Conservation (phyloP, 495 filamentous ascomycete genomes). For the Cairneyella variabilis region DNA sequence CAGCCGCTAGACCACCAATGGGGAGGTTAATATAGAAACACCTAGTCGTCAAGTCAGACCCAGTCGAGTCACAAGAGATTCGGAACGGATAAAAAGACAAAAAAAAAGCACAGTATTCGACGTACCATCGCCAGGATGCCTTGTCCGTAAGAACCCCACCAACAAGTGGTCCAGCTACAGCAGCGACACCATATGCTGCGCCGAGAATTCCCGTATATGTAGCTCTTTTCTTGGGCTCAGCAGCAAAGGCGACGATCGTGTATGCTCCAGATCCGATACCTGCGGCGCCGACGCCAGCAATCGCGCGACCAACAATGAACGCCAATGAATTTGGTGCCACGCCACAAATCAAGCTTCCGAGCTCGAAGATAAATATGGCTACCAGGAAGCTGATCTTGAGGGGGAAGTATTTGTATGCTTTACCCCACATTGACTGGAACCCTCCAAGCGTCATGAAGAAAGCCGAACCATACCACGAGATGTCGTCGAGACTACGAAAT, state of each 20-base stretch:
- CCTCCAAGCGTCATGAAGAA: slow-evolving; percentile 44
- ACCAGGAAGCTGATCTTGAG: slow-evolving; percentile 44
- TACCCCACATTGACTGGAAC: slow-evolving; percentile 41
- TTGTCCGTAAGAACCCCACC: slow-evolving; percentile 64
- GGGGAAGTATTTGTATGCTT: slow-evolving; percentile 27
- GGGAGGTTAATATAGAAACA: slow-evolving; percentile 42
- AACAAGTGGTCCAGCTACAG: slow-evolving; percentile 48
- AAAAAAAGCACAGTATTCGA: no score
- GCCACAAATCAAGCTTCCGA: slow-evolving; percentile 54
- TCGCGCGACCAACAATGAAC: slow-evolving; percentile 51
- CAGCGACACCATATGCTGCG: slow-evolving; percentile 40
- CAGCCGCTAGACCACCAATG: slow-evolving; percentile 55
- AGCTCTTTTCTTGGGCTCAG: slow-evolving; percentile 44
- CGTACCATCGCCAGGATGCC: slow-evolving; percentile 47
- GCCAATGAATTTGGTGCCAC: slow-evolving; percentile 43
- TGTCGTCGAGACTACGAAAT: slow-evolving; percentile 39
- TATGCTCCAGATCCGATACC: slow-evolving; percentile 48
- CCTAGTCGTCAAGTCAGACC: slow-evolving; percentile 26
- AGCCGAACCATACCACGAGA: slow-evolving; percentile 51
- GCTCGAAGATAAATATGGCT: no score
- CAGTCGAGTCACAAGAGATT: no score
- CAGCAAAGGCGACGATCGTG: slow-evolving; percentile 44
- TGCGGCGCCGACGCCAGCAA: slow-evolving; percentile 47
- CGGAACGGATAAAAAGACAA: no score
- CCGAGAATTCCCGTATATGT: slow-evolving; percentile 60